Evolutionary conservation across 768 basidiomycete genomes (phyloP), one percentile per base, ranked within the genome.

Genomic region (Russula ochroleuca): DNA sequence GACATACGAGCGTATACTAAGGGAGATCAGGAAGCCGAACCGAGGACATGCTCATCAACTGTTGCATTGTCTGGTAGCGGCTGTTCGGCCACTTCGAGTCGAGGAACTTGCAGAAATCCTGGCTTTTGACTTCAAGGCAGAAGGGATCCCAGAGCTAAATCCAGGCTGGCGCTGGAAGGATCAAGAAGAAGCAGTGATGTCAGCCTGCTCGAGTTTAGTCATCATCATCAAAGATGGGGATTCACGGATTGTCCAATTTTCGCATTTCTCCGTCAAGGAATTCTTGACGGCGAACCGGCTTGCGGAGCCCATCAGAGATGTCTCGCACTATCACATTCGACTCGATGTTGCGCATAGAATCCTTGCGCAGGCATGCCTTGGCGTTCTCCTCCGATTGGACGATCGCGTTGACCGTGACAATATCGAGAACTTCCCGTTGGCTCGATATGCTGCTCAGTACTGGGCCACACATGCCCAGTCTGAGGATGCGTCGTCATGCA

Each of bases 251-350:
- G 41, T 56, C 14, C 55, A 45, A 13, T 56, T 56, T 31, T 28
- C 55, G 8, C 55, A 56, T 8, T 56, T 56, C 25, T 56, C 55
- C 1, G 55, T 56, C 28, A 56, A 56, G 13, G 55, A 56, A 17
- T 56, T 41, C 5, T n/a, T 56, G 40, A n/a, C 23, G 17, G 11
- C 41, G 10, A 19, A 6, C 1, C 55, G 55, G 1, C 41, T 56
- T 31, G 25, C 28, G 1, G 19, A n/a, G 6, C 28, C 54, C 10
- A 41, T 9, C 40, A 10, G 19, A 10, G 40, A 31, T 14, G 28
- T 56, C 23, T 56, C 55, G 2, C 41, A 0, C 1, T 43, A 28
- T 28, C 55, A 56, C 41, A n/a, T 56, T 41, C 23, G 8, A 28
- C 38, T 55, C 1, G 38, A 40, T 2, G 7, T 25, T 23, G 54